Evolutionary conservation across 169 alveolate species (phyloP), one percentile per base, ranked within the genome.

Genomic region (Plasmodium malariae): DNA sequence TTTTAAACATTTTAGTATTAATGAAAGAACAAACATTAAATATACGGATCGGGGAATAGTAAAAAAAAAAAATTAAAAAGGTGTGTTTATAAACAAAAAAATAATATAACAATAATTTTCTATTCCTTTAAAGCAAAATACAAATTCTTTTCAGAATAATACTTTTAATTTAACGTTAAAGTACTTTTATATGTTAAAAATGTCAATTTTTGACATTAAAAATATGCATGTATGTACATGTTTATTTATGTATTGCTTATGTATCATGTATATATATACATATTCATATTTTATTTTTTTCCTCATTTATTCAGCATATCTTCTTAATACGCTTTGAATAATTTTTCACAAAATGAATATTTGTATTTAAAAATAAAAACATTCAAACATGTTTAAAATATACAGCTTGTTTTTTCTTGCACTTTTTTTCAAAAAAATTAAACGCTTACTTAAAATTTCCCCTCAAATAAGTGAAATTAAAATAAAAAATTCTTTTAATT

Each of bases 1-100:
- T 26, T 45, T 80, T 80, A 30, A 80, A 63, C 90, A 80, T 80
- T 80, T 80, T 80, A 67, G 26, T n/a, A n/a, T n/a, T n/a, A n/a
- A n/a, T n/a, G n/a, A n/a, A n/a, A 34, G 26, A 45, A 54, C 1
- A 45, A 32, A 30, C 57, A 43, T 51, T 76, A 55, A 62, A 62
- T 76, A 11, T 14, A 28, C 45, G 36, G 43, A 62, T 36, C 28
- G n/a, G n/a, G n/a, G n/a, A 34, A 3, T 60, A 30, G 11, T 73
- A 30, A 17, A 17, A 24, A 21, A 1, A 24, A 14, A 73, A 51
- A 55, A 3, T 7, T n/a, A 54, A 17, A 30, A 37, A 21, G 55
- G 24, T 17, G 37, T 34, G 28, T 21, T 43, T 28, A 51, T 37
- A 14, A 72, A 28, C 43, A 17, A 70, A 21, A 70, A 63, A 70